These are phyloP conservation scores for Entomortierella beljakovae DNA, from an alignment of 192 early-diverging fungal species.

Conservation along the genomic window DNA sequence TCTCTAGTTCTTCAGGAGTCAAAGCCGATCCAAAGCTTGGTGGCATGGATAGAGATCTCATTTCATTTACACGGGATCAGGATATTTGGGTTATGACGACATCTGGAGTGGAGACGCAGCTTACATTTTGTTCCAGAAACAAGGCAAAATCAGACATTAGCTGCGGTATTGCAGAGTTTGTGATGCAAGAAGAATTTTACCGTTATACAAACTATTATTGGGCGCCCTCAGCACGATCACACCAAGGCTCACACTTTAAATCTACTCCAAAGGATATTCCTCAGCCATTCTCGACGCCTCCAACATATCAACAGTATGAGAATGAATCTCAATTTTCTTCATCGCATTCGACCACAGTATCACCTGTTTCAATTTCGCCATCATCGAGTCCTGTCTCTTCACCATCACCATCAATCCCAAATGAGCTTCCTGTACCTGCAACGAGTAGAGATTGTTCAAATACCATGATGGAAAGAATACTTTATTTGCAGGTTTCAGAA, in stretches of 20 bases:
- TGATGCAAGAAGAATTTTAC: conserved; percentile 82
- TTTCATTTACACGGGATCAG: conserved; percentile 70
- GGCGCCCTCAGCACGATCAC: conserved; percentile 38
- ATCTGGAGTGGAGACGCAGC: conserved; percentile 64
- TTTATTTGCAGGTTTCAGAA: conserved; percentile 71
- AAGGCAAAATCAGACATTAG: conserved; percentile 54
- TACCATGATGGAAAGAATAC: conserved; percentile 59
- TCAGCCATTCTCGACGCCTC: no score
- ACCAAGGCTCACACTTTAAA: not conserved
- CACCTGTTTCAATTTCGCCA: not conserved
- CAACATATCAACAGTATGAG: no score
- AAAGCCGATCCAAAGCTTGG: conserved; percentile 70
- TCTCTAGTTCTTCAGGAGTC: conserved; percentile 11
- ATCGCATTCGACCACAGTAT: no score
- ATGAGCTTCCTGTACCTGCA: conserved; percentile 4
- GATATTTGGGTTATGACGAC: conserved; percentile 71
- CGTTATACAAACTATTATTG: conserved; percentile 74
- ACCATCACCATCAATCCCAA: conserved; percentile 6
- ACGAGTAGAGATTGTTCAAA: not conserved
- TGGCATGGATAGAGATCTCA: conserved; percentile 57
- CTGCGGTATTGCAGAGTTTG: conserved; percentile 75
- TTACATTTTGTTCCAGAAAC: conserved; percentile 66
- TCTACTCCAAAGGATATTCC: not conserved
- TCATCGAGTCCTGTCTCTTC: conserved; percentile 1
- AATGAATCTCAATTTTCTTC: no score